Evolutionary conservation across 345 rosid genomes (phyloP).

Genomic region (Adansonia digitata): DNA sequence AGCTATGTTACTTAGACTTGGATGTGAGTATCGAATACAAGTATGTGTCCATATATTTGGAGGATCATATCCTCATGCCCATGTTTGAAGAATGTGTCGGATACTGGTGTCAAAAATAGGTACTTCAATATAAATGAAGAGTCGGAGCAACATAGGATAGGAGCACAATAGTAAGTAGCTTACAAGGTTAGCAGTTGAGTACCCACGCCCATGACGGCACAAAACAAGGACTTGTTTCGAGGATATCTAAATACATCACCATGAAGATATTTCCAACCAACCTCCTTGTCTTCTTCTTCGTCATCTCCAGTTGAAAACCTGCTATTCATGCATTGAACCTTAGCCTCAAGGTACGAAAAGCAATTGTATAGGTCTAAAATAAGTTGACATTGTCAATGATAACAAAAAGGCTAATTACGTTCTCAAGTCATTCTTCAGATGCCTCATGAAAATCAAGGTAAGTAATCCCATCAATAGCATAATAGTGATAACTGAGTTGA

Average conservation of each 20-base stretch:
- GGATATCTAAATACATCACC: slow-evolving; percentile 74
- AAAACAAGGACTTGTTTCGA: slow-evolving; percentile 55
- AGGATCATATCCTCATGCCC: too few relatives aligned
- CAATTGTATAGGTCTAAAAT: not conserved
- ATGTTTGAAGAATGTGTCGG: too few relatives aligned
- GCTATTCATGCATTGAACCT: slow-evolving; percentile 14
- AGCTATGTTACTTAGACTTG: too few relatives aligned
- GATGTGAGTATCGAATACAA: too few relatives aligned
- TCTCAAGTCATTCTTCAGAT: slow-evolving; percentile 61
- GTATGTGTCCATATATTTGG: too few relatives aligned
- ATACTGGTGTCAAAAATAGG: too few relatives aligned
- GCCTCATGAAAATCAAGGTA: slow-evolving; percentile 47
- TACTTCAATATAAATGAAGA: too few relatives aligned
- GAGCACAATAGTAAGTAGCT: slow-evolving; percentile 28
- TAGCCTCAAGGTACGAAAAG: not conserved
- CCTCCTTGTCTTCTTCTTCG: slow-evolving; percentile 76
- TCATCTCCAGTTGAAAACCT: slow-evolving; percentile 61
- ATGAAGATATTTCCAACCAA: slow-evolving; percentile 73
- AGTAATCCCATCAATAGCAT: slow-evolving; percentile 57
- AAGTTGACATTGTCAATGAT: not conserved
- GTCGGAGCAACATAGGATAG: too few relatives aligned
- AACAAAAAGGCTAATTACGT: slow-evolving; percentile 34
- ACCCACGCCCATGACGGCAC: slow-evolving; percentile 72
- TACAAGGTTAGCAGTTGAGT: slow-evolving; percentile 69
- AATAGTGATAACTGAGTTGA: slow-evolving; percentile 49